A percentile compares a stretch with the other conserved stretches of the same genome.
These are phyloP conservation scores for Sclerotinia nivalis DNA, from an alignment of 2,329 filamentous ascomycete species.

Conservation along the genomic window DNA sequence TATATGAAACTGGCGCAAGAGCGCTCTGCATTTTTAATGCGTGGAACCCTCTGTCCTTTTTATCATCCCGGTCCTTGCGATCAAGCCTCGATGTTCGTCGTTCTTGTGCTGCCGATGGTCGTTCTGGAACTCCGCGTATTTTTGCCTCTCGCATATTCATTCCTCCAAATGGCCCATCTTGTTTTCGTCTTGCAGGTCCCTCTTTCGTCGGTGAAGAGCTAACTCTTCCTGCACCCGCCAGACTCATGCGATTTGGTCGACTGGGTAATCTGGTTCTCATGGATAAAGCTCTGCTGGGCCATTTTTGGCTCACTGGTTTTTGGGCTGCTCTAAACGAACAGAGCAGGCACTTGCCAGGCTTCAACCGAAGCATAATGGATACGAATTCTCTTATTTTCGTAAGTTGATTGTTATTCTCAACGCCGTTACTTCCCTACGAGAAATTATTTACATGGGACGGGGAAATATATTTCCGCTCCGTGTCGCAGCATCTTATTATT, in stretches of 20 bases:
- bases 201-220: conserved; percentile 23
- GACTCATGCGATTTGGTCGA: conserved; percentile 36
- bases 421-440: background rate
- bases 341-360: conserved; percentile 45
- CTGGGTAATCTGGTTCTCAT: conserved; percentile 23
- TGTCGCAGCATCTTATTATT: too few relatives aligned
- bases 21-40: conserved; percentile 93
- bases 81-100: conserved; percentile 23
- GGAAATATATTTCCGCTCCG: too few relatives aligned
- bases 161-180: conserved; percentile 56
- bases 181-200: conserved; percentile 44
- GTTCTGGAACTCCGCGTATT: conserved; percentile 46
- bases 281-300: conserved; percentile 32
- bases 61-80: conserved; percentile 30
- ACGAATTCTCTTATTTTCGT: background rate
- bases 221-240: conserved; percentile 35
- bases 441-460: conserved; percentile 7
- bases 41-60: conserved; percentile 55
- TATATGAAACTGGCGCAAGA: conserved; percentile 75
- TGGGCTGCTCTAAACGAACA: conserved; percentile 56
- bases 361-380: conserved; percentile 36
- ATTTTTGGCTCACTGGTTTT: conserved; percentile 47
- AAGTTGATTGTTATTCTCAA: background rate
- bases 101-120: conserved; percentile 36
- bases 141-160: conserved; percentile 57